Percentiles rank a stretch among this genome's conserved stretches.
Conservation (phyloP, 2,329 filamentous ascomycete species). For the Fusarium sp. region DNA sequence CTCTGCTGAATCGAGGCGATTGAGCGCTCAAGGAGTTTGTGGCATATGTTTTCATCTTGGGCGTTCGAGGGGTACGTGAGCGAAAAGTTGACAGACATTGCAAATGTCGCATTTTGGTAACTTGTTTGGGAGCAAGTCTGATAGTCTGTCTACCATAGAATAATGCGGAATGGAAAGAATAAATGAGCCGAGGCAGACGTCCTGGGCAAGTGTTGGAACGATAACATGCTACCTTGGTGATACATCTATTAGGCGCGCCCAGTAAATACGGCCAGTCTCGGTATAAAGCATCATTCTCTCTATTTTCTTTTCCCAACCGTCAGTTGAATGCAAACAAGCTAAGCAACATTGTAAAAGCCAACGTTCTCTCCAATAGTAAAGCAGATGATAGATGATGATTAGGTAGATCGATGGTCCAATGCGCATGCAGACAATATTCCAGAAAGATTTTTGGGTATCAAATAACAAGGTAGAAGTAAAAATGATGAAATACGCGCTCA, state of each 20-base stretch:
- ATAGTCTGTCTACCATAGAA: constrained; percentile 8
- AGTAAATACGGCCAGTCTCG: constrained; percentile 20
- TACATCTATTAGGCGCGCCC: constrained; percentile 22
- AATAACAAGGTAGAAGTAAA: constrained; percentile 43
- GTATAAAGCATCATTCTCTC: constrained; percentile 18
- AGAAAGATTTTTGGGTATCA: constrained; percentile 42
- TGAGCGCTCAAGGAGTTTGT: constrained; percentile 1
- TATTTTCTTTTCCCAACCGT: constrained; percentile 32
- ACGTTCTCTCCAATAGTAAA: constrained; percentile 18
- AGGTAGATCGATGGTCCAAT: constrained; percentile 7
- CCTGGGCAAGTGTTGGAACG: constrained; percentile 15
- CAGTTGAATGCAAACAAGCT: constrained; percentile 19
- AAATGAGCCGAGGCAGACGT: constrained; percentile 11
- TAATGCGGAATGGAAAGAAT: constrained; percentile 1
- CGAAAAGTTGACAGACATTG: constrained; percentile 12
- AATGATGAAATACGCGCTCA: constrained; percentile 10
- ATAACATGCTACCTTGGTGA: constrained; percentile 17
- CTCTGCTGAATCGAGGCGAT: constrained; percentile 4
- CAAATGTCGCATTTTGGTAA: constrained; percentile 21
- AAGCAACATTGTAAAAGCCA: constrained; percentile 17
- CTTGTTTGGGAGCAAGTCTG: constrained; percentile 3
- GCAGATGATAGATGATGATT: constrained; percentile 8
- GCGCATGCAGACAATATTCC: constrained; percentile 24
- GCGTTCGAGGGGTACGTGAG: constrained; percentile 6
- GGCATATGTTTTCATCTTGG: background rate